These are phyloP conservation scores for Cymbidium sinense DNA, from an alignment of 106 monocot species.

Conservation along the genomic window DNA sequence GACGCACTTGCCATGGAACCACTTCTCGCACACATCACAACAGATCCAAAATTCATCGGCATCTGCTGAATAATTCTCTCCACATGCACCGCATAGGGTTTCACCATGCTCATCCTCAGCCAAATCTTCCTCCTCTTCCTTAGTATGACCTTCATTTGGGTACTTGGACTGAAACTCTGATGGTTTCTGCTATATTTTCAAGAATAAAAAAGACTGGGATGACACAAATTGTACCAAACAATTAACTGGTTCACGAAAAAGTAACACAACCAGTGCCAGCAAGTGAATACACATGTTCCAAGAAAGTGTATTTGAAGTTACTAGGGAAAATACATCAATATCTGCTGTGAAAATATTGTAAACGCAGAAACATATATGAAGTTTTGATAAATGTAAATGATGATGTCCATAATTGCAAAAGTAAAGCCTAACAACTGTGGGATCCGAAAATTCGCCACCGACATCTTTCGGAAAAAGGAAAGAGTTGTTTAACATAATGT, in stretches of 20 bases:
- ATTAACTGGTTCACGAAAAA: not conserved
- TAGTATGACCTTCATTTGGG: not conserved
- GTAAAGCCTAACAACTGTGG: too few relatives aligned
- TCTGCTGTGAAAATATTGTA: too few relatives aligned
- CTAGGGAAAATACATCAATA: too few relatives aligned
- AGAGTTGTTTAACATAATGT: too few relatives aligned
- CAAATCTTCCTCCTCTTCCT: not conserved
- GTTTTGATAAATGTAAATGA: too few relatives aligned
- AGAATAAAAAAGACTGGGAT: not conserved
- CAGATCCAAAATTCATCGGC: constrained; percentile 9
- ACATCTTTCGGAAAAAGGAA: too few relatives aligned
- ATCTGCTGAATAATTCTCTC: constrained; percentile 4
- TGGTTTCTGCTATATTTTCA: constrained; percentile 4
- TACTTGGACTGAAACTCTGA: constrained; percentile 3
- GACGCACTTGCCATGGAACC: constrained; percentile 7
- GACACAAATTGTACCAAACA: not conserved
- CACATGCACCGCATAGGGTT: constrained; percentile 2
- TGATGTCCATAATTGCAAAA: too few relatives aligned
- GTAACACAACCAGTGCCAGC: not conserved
- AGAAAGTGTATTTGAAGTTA: not conserved
- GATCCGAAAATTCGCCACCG: too few relatives aligned
- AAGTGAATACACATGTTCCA: not conserved
- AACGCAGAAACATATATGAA: too few relatives aligned
- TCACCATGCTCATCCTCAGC: constrained; percentile 1
- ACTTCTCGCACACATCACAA: constrained; percentile 3